Evolutionary conservation across 1,284 basidiomycete genomes (phyloP), one percentile per base, ranked within the genome.

Genomic region (Rhodotorula sp.): DNA sequence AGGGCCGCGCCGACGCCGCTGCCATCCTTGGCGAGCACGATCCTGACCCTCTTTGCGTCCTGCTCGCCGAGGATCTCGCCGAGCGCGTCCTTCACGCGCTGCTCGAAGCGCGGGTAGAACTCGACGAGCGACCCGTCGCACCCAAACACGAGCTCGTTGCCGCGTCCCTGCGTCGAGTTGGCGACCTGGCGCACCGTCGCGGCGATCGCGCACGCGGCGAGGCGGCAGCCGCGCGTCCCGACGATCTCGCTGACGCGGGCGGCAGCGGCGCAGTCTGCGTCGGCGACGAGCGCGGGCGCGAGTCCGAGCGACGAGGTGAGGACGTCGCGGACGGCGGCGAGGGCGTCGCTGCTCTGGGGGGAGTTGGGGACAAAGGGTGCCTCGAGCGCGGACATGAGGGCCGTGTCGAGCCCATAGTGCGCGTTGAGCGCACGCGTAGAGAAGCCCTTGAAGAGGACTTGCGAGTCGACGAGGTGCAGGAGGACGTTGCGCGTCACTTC

Each of bases 1-100:
- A 76, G 56, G 13, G 74, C 74, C 17, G 74, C 73, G 53, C 96
- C 96, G 53, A 96, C 94, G 64, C 96, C 97, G 80, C 92, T 95
- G 36, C 97, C 96, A 80, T 99, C 97, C 83, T 97, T 98, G 9
- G 96, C 96, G 78, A 97, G 82, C 34, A 92, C 94, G 77, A 98
- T 91, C 72, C 89, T 87, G 13, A 97, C 88, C 50, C 88, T 84
- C 79, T 87, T 85, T 83, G 94, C 93, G 9, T 90, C 87, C 54
- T 91, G 87, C 54, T 87, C 85, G 13, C 96, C 94, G 21, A 98
- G 86, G 46, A 98, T 79, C 3, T 84, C 82, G n/a, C 86, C 83
- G 61, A 99, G 82, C 0, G 92, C 90, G 59, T 88, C 87, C 44
- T 91, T 86, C 73, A 97, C 84, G 22, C 86, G 86, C 17, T 86